Base-by-base conservation (phyloP, 164 flowering plant species). In the Stephania cephalantha region DNA sequence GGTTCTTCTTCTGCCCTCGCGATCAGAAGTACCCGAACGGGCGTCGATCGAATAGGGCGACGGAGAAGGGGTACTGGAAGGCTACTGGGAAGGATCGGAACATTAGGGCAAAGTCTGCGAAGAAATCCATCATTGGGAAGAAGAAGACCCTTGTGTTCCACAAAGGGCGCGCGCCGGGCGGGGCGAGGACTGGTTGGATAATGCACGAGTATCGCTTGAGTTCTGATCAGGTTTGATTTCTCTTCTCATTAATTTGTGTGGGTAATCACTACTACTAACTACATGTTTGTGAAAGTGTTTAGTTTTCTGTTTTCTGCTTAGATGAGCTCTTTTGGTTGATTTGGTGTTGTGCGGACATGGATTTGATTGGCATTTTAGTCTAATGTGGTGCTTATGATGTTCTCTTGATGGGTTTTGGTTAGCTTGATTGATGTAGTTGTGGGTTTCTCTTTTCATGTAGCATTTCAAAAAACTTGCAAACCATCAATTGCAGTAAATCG, bases 11-110 rank as follows among this genome's bases (percentile, higher is more conserved):
- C 20, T 70, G 74, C 42, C 74, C 78, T 1, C 78, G 74, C 31
- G 74, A 78, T 70, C 70, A 61, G 18, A 78, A 74, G 53, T 78
- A 78, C 31, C 76, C 76, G 68, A 74, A 74, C 12, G 77, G 74
- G 3, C 73, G 65, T 31, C 74, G 81, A 13, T 63, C 67, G n/a
- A 52, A 74, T 31, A 70, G 81, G 67, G 74, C 69, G 30, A 76
- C 79, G 22, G 73, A 71, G 31, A 35, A 58, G 18, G 79, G 78
- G 71, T 80, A 76, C 48, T 76, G 78, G 79, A 80, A 80, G 53
- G 73, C 79, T 2, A 73, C 75, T 0, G 78, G 75, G 3, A 71
- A 74, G 53, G 81, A 78, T 46, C 77, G 81, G 12, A 30, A 10
- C 4, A 78, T 78, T 74, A 78, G 68, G 48, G 11, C 78, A 1